Evolutionary conservation across 179 eudicot genomes (phyloP), one percentile per base, ranked within the genome.

Genomic region (Actinidia arguta): DNA sequence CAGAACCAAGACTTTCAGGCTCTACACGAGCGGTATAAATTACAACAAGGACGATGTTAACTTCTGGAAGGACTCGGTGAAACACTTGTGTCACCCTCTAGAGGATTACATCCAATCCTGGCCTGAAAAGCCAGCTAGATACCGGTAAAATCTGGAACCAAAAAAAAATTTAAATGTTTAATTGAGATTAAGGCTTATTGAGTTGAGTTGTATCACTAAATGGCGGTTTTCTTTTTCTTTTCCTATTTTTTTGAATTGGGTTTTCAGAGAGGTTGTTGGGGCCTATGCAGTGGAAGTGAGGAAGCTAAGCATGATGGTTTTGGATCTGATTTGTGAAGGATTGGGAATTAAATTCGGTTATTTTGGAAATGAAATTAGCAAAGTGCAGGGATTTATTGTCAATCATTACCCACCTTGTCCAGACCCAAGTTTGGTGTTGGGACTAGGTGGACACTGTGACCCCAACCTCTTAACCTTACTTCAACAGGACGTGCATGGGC

Each of bases 341-440:
- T 63, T 95, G 36, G 97, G 98, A 22, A 86, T 94, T 39, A 94
- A 90, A 71, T 78, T 61, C 22, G 82, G 83, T 7, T 64, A 27
- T 24, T 91, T 87, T 78, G 84, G 92, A 22, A 80, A 58, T 18
- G 92, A 80, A 18, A 44, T 90, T 22, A 93, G 91, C 48, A 89
- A 93, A 54, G 88, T 88, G 51, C 96, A 95, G 64, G 88, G 88
- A 56, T 80, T 95, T 86, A 89, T 92, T 0, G 81, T 86, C 4
- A 94, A 91, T 75, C 87, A 89, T 82, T 94, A 95, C 84, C 96
- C 98, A 1, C 92, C 93, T 0, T 95, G 98, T 82, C 97, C 97
- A n/a, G n/a, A n/a, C n/a, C n/a, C n/a, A n/a, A n/a, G n/a, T n/a
- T n/a, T n/a, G n/a, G n/a, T n/a, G n/a, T n/a, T n/a, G n/a, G n/a